Percentiles rank a stretch among this genome's conserved stretches.
phyloP scores from a whole-genome alignment of 495 filamentous ascomycete species.

The Aspergillus heteromorphus region DNA sequence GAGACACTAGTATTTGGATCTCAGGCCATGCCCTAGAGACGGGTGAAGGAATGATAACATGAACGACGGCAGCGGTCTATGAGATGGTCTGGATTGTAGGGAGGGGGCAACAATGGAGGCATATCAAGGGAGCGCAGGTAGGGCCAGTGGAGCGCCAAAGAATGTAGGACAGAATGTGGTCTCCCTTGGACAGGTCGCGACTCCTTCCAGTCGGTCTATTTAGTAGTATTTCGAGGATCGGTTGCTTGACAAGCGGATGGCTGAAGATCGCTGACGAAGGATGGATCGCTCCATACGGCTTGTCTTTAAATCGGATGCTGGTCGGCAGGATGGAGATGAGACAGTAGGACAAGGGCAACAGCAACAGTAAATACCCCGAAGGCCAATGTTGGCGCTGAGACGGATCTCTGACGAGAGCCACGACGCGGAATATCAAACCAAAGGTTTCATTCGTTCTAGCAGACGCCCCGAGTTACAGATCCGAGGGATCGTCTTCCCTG shows the following conservation, averaged over 20 bases:
- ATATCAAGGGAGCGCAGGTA: conserved; percentile 16
- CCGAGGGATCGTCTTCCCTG: neutral
- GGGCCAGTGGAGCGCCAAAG: conserved; percentile 3
- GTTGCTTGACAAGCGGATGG: neutral
- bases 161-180: conserved; percentile 20
- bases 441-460: conserved; percentile 12
- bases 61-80: conserved; percentile 5
- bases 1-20: neutral
- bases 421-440: neutral
- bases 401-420: neutral
- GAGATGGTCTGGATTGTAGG: neutral
- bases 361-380: neutral
- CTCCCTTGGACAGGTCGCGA: neutral
- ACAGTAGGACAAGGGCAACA: neutral
- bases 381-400: neutral
- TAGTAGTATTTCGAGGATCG: neutral
- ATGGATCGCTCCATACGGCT: neutral
- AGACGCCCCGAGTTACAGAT: conserved; percentile 17
- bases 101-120: conserved; percentile 12
- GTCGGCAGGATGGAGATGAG: neutral
- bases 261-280: neutral
- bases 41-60: conserved; percentile 15
- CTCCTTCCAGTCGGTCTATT: neutral
- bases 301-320: neutral
- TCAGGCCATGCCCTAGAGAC: conserved; percentile 17